Percentiles rank a stretch among this genome's conserved stretches.
These are phyloP conservation scores for Fusarium solani-melongenae DNA, from an alignment of 2,329 filamentous ascomycete genomes.

Conservation along the genomic window DNA sequence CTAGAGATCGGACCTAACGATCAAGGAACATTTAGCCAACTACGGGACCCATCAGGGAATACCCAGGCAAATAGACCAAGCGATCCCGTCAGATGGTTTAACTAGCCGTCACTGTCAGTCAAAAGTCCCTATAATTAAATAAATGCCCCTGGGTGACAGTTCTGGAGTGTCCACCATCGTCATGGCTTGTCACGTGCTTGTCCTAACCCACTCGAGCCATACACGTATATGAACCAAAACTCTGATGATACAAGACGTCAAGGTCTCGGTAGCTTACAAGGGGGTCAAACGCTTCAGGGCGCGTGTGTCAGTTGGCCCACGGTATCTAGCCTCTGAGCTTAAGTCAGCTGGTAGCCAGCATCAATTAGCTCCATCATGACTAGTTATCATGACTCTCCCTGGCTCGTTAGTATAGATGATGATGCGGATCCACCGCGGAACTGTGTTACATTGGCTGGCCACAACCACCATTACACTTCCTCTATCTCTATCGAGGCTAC, in stretches of 20 bases:
- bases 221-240: background rate
- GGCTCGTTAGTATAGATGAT: background rate
- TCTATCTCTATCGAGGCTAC: background rate
- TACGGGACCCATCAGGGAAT: slow-evolving; percentile 21
- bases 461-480: background rate
- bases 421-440: background rate
- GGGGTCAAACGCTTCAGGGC: background rate
- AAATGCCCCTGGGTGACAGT: background rate
- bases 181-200: background rate
- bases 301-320: background rate
- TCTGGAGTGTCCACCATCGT: background rate
- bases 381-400: background rate
- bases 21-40: background rate
- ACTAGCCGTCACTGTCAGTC: no score
- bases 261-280: background rate
- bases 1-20: slow-evolving; percentile 7
- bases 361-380: background rate
- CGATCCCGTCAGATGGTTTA: background rate
- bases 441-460: background rate
- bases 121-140: background rate
- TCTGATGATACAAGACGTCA: background rate
- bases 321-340: background rate
- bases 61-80: slow-evolving; percentile 46
- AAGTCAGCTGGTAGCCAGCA: background rate
- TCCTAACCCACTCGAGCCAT: background rate